Conservation (phyloP, 306 rosid genomes). For the Astragalus membranaceus region DNA sequence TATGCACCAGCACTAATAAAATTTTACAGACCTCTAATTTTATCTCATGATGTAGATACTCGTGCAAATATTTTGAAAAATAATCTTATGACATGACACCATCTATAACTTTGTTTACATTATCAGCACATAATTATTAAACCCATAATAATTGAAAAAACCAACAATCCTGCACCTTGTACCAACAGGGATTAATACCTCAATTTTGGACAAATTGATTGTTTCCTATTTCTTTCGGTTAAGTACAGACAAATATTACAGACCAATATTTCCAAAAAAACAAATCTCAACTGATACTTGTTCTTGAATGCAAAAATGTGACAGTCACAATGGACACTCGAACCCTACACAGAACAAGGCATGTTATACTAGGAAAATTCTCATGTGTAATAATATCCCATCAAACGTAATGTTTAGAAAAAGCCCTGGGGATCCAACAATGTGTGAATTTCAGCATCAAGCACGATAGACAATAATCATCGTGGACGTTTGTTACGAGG, state of each 20-base stretch:
- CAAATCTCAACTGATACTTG: background rate
- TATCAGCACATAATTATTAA: too few relatives aligned
- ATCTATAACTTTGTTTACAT: too few relatives aligned
- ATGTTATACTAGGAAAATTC: constrained; percentile 14
- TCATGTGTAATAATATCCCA: constrained; percentile 19
- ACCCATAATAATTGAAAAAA: background rate
- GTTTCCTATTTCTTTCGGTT: constrained; percentile 11
- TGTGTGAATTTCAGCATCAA: constrained; percentile 20
- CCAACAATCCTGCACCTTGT: background rate
- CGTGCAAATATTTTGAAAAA: too few relatives aligned
- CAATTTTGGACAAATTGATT: background rate
- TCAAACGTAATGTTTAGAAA: background rate
- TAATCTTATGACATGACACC: too few relatives aligned
- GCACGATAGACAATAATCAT: constrained; percentile 24
- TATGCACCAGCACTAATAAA: too few relatives aligned
- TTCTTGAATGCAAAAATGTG: constrained; percentile 25
- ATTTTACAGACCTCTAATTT: too few relatives aligned
- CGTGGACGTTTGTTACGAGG: constrained; percentile 62
- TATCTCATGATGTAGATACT: too few relatives aligned
- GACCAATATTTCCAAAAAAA: constrained; percentile 24
- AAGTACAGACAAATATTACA: constrained; percentile 15
- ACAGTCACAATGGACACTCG: constrained; percentile 12
- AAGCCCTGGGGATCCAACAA: constrained; percentile 6
- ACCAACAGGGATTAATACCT: background rate
- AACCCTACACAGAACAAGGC: constrained; percentile 28